A percentile compares a stretch with the other conserved stretches of the same genome.
phyloP scores from a whole-genome alignment of 805 yeast species.

The Schwanniomyces yamadae region DNA sequence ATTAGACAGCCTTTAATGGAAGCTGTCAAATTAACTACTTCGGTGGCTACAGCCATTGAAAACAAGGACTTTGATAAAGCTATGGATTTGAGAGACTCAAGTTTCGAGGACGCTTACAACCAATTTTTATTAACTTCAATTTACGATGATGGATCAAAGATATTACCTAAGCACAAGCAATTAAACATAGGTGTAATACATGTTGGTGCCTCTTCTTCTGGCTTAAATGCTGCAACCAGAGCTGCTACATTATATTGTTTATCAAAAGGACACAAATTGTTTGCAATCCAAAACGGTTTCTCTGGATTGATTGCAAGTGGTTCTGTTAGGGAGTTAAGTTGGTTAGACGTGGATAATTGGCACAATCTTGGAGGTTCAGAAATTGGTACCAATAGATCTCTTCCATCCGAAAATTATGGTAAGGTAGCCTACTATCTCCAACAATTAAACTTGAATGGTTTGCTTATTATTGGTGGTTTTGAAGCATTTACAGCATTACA shows the following conservation, averaged over 20 bases:
- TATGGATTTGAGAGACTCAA: conserved; percentile 67
- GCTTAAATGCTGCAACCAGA: conserved; percentile 73
- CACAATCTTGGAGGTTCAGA: conserved; percentile 75
- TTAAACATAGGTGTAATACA: conserved; percentile 68
- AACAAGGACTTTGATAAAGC: conserved; percentile 67
- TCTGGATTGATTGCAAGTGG: conserved; percentile 67
- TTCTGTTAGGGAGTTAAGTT: conserved; percentile 54
- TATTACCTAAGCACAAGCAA: conserved; percentile 50
- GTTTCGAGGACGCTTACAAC: conserved; percentile 61
- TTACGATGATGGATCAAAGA: conserved; percentile 33
- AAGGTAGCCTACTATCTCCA: conserved; percentile 70
- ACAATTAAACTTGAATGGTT: conserved; percentile 66
- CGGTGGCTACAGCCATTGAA: conserved; percentile 69
- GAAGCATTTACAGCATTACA: conserved; percentile 74
- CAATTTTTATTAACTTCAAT: conserved; percentile 58
- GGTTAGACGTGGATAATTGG: conserved; percentile 77
- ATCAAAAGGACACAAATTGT: conserved; percentile 71
- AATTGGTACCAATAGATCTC: conserved; percentile 73
- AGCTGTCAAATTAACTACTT: conserved; percentile 68
- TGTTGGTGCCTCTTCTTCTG: conserved; percentile 81
- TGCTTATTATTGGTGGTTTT: conserved; percentile 77
- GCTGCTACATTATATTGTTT: conserved; percentile 74
- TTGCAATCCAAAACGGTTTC: conserved; percentile 74
- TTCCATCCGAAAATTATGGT: conserved; percentile 70
- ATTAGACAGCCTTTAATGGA: conserved; percentile 68